Base-by-base conservation (phyloP, 1,284 basidiomycete genomes). In the Cronartium quercuum region DNA sequence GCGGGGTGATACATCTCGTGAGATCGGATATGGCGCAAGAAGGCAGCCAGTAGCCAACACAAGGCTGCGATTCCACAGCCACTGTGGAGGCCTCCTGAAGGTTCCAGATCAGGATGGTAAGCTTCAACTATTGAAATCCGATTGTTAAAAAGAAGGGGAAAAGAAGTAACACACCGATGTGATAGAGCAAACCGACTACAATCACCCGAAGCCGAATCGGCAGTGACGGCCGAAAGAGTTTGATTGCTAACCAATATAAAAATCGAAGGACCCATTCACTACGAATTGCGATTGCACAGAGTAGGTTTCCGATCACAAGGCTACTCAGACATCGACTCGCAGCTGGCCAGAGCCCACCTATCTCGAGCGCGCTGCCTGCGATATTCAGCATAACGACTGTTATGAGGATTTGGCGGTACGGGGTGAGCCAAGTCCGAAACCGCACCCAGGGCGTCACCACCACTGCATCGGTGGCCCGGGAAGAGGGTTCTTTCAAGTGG, bases 241-340 rank as follows among this genome's bases (percentile, higher is more conserved):
- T 74, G 37, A 74, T 34, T 13, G 87, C 83, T 9, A 85, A 70
- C 62, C 87, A 82, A 80, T 88, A 89, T 5, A 89, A 80, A 42
- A 86, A 79, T 3, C 88, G 85, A 5, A 87, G 85, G 77, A 89
- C 88, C 10, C 88, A 81, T 77, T 89, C 86, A 76, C 87, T 87
- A 1, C 86, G 82, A 82, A 87, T 84, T 38, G 87, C 81, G 64
- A 87, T 83, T 5, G 86, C 83, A 47, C 85, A 82, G 76, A 85
- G 84, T 77, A 87, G 80, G 76, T 87, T 87, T 0, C 88, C 88
- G 5, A 89, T 83, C 10, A 87, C 87, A 77, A 74, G 21, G 13
- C 41, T 34, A 29, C 58, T 38, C 9, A 71, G 13, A 34, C 62
- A 24, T n/a, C n/a, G 21, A 12, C n/a, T 24, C 51, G 44, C 61